Conservation (phyloP, 2,329 filamentous ascomycete genomes). For the Aspergillus hortae region DNA sequence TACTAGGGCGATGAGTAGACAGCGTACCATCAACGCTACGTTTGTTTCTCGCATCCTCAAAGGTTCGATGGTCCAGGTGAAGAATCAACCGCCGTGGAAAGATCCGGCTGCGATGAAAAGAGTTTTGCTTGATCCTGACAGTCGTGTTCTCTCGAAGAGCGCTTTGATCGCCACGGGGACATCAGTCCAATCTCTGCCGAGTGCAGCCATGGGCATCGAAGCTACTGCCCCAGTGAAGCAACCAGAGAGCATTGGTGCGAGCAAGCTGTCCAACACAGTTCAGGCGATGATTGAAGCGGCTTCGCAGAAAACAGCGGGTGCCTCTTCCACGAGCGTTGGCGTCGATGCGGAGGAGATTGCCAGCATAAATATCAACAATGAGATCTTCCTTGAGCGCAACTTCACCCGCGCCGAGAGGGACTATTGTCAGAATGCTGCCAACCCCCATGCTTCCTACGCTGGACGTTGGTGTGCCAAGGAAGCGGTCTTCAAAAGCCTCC, state of each 20-base stretch:
- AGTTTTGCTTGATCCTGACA: constrained; percentile 14
- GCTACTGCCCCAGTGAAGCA: background rate
- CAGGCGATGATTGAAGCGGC: constrained; percentile 10
- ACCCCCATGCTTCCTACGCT: constrained; percentile 61
- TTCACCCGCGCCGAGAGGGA: constrained; percentile 79
- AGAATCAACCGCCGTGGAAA: constrained; percentile 14
- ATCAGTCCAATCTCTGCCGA: background rate
- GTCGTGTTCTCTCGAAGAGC: background rate
- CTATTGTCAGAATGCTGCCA: constrained; percentile 77
- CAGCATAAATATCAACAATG: constrained; percentile 85
- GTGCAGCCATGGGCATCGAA: no score
- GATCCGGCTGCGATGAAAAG: constrained; percentile 6
- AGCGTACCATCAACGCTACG: constrained; percentile 5
- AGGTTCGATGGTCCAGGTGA: constrained; percentile 14
- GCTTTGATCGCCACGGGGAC: background rate
- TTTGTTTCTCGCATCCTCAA: constrained; percentile 13
- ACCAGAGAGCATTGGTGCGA: background rate
- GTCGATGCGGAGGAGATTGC: constrained; percentile 64
- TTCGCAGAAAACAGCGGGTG: background rate
- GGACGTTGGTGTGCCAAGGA: constrained; percentile 97
- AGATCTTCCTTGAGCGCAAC: constrained; percentile 90
- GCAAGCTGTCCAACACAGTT: constrained; percentile 1
- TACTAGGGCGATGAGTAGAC: constrained; percentile 3
- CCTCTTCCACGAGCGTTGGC: constrained; percentile 5
- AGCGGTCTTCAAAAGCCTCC: constrained; percentile 18